Evolutionary conservation across 768 basidiomycete species (phyloP), one percentile per base, ranked within the genome.

Genomic region (Tricholoma sp.): DNA sequence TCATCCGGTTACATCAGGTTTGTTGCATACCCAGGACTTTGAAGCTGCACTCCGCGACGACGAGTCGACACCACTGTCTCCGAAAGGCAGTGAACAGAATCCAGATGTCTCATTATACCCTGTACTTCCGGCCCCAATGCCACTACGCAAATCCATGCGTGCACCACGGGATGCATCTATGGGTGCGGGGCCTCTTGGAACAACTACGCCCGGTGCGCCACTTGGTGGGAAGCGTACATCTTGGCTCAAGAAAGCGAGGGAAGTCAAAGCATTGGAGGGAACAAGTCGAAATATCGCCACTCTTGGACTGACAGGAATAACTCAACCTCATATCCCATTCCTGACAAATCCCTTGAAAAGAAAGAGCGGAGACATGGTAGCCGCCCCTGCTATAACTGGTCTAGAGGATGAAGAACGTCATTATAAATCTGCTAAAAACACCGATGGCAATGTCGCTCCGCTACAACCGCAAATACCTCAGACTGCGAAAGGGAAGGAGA

Each of bases 231-330:
- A 88, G 63, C 82, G 89, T 32, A 87, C 87, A 8, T 91, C 90
- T 3, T 91, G 90, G 90, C 68, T 92, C 53, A 82, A 81, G 70
- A 89, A 88, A 63, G 90, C 85, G 12, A 77, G 89, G 34, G 87
- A 89, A 64, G 84, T 78, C 24, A 87, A 86, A 60, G 86, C 86
- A 15, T 71, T 83, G 64, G 89, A 89, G 63, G 74, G 73, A n/a
- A 72, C 73, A 10, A 63, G 61, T 55, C 80, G 70, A 66, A 79
- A 74, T 52, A 54, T 65, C 18, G 66, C 33, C 58, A 49, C 47
- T 31, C n/a, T 49, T 31, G 47, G 47, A 13, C 47, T 29, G 15
- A 28, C 47, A 29, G 45, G 28, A 29, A 39, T 58, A 33, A 32
- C 59, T 20, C 62, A 54, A 5, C 58, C 61, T 20, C 50, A 61